Conservation (phyloP, 768 basidiomycete species). For the Russula dissimulans region DNA sequence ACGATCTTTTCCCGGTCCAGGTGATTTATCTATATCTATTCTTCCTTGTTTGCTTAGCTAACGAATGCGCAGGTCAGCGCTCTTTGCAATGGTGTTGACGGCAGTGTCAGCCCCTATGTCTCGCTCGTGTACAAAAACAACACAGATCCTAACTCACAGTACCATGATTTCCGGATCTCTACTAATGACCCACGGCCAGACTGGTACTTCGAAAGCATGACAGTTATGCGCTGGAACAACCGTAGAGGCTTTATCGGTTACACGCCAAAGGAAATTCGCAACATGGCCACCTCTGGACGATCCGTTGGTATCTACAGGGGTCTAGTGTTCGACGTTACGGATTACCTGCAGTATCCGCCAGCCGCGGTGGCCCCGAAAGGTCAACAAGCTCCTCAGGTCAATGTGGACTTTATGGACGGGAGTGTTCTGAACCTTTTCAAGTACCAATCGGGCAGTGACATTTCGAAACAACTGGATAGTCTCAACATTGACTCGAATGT, state of each 20-base stretch:
- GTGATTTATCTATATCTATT: conserved; percentile 28
- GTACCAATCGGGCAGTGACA: conserved; percentile 62
- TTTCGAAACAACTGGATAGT: conserved; percentile 63
- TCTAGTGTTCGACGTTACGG: conserved; percentile 78
- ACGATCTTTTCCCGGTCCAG: conserved; percentile 89
- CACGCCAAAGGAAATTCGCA: conserved; percentile 64
- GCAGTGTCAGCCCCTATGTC: conserved; percentile 71
- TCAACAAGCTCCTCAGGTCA: conserved; percentile 31
- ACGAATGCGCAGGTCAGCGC: conserved; percentile 60
- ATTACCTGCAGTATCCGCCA: conserved; percentile 68
- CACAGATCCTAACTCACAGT: conserved; percentile 65
- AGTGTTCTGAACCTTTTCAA: conserved; percentile 67
- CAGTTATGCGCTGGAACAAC: conserved; percentile 79
- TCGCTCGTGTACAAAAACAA: conserved; percentile 68
- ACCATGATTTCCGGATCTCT: conserved; percentile 92
- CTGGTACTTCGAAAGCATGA: conserved; percentile 97
- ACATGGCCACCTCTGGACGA: conserved; percentile 51
- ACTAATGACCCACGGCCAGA: conserved; percentile 89
- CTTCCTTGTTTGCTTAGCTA: conserved; percentile 2
- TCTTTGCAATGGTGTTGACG: conserved; percentile 79
- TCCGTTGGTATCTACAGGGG: conserved; percentile 82
- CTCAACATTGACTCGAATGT: conserved; percentile 52
- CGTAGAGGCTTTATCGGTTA: conserved; percentile 86
- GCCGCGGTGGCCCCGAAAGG: conserved; percentile 41
- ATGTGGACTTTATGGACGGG: conserved; percentile 64